These are phyloP conservation scores for Cyberlindnera galapagoensis DNA, from an alignment of 805 yeast genomes.

Conservation along the genomic window DNA sequence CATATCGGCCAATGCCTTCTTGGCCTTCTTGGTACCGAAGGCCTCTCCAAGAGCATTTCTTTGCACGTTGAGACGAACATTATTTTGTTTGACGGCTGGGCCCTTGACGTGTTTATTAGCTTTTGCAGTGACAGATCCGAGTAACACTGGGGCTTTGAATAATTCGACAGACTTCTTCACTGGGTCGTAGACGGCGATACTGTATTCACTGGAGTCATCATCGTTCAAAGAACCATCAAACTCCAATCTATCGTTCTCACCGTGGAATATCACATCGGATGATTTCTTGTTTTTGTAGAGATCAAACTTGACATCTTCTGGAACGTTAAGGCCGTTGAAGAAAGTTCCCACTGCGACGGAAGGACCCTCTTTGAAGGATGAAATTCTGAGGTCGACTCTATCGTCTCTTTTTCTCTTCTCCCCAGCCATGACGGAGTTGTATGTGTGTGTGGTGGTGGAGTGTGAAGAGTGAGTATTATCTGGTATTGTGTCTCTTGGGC, in stretches of 20 bases:
- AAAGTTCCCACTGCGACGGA: slow-evolving; percentile 60
- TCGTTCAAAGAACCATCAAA: slow-evolving; percentile 54
- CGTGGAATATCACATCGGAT: slow-evolving; percentile 55
- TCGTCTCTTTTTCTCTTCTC: slow-evolving; percentile 31
- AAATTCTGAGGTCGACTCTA: slow-evolving; percentile 35
- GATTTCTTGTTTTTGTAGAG: slow-evolving; percentile 39
- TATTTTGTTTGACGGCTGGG: slow-evolving; percentile 56
- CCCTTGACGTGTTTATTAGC: slow-evolving; percentile 50
- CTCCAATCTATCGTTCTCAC: slow-evolving; percentile 67
- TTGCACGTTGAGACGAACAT: slow-evolving; percentile 44
- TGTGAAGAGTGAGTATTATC: too few species aligned
- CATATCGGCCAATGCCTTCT: slow-evolving; percentile 75
- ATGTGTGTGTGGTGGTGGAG: too few species aligned
- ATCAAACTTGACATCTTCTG: slow-evolving; percentile 53
- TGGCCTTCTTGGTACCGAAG: slow-evolving; percentile 95
- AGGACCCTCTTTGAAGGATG: slow-evolving; percentile 33
- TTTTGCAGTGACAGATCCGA: slow-evolving; percentile 57
- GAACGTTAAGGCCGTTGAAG: slow-evolving; percentile 68
- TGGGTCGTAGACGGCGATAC: slow-evolving; percentile 75
- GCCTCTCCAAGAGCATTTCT: slow-evolving; percentile 89
- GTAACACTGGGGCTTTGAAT: slow-evolving; percentile 55
- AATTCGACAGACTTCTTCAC: slow-evolving; percentile 57
- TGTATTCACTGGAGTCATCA: slow-evolving; percentile 41
- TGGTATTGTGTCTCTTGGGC: too few species aligned
- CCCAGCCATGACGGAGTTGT: slow-evolving; percentile 2